Conservation (phyloP, 2,329 filamentous ascomycete species). For the Colletotrichum cuscutae region DNA sequence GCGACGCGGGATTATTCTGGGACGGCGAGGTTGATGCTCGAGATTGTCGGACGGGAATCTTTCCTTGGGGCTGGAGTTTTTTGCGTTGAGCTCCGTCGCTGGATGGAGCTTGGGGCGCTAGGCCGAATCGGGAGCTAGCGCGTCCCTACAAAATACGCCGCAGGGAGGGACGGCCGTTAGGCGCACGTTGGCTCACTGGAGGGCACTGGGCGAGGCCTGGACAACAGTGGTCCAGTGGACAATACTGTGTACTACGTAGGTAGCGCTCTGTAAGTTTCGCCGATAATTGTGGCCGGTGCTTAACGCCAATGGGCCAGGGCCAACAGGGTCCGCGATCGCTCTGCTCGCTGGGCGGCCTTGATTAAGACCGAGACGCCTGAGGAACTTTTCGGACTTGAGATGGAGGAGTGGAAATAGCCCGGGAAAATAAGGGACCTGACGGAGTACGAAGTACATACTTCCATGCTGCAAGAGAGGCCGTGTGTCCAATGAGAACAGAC, state of each 20-base stretch:
- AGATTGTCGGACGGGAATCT: constrained; percentile 44
- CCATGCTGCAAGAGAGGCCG: background rate
- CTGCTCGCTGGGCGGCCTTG: constrained; percentile 2
- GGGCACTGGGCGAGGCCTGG: background rate
- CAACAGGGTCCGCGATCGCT: constrained; percentile 8
- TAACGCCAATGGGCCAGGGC: background rate
- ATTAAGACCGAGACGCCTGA: constrained; percentile 12
- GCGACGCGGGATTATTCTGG: constrained; percentile 45
- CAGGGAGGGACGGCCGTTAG: constrained; percentile 31
- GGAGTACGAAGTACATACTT: too few species aligned
- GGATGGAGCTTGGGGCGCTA: constrained; percentile 46
- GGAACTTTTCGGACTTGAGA: constrained; percentile 30
- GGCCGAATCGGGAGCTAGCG: constrained; percentile 42
- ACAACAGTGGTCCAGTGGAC: background rate
- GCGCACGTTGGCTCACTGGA: background rate
- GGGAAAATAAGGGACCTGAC: constrained; percentile 28
- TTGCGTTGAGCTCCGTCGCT: constrained; percentile 54
- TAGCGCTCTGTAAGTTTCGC: constrained; percentile 4
- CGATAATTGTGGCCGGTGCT: constrained; percentile 27
- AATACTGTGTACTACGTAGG: too few species aligned
- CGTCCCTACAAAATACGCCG: constrained; percentile 36
- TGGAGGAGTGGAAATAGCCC: constrained; percentile 26
- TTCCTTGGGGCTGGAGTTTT: constrained; percentile 54
- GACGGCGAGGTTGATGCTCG: constrained; percentile 40
- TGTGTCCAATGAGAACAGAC: constrained; percentile 3